Evolutionary conservation across 495 filamentous ascomycete genomes (phyloP), one percentile per base, ranked within the genome.

Genomic region (Pyronema domesticum): DNA sequence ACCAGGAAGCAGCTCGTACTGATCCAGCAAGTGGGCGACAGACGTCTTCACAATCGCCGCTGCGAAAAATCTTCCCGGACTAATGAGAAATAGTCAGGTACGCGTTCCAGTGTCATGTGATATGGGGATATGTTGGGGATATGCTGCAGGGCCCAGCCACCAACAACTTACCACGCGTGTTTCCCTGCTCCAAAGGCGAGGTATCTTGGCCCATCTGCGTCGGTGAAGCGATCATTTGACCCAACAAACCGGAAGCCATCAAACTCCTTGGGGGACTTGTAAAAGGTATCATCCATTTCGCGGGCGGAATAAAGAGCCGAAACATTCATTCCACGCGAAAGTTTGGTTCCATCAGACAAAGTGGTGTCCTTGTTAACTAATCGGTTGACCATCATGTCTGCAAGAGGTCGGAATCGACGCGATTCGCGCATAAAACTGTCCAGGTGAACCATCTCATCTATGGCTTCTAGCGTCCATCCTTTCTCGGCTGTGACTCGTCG

Each of bases 391-490:
- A 50, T 34, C 13, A 50, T 36, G 3, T 50, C 47, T 4, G 11
- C 30, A 34, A 15, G 4, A 11, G 47, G 47, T 1, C 47, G 47
- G 18, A 36, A 35, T 13, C 47, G 47, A 3, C 47, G 8, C 47
- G 47, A 35, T 34, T 50, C 47, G 1, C 18, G 47, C 19, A 50
- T 50, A 50, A 50, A 50, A 36, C 47, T 50, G 47, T 50, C 47
- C 11, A 50, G 47, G 7, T 35, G 11, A 13, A 10, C 34, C 47
- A 50, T 34, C 9, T 8, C 11, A 19, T 50, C 47, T 9, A 50
- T 35, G 11, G 47, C 47, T 13, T 50, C 47, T 13, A 50, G 18
- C 9, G 47, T 50, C 45, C 45, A 47, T n/a, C 45, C 45, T 23
- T 47, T 47, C 45, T n/a, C 9, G 19, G 47, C 19, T 13, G 13